Conservation (phyloP, 2,329 filamentous ascomycete genomes). For the Pseudocercospora musae region DNA sequence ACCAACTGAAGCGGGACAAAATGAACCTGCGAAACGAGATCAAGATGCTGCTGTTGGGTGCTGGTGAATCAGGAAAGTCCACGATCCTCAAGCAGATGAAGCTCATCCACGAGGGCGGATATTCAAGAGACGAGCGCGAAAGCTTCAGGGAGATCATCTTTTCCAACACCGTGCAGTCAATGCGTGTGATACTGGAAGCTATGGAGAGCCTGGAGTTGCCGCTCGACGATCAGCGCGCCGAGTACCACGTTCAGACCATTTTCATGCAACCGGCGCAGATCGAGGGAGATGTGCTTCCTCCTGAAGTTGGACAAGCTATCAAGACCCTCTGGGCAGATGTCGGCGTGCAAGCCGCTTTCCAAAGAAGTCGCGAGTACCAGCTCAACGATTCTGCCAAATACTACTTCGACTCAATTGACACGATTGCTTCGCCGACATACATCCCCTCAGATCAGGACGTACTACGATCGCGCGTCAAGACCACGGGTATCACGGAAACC, state of each 20-base stretch:
- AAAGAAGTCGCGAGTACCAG: constrained; percentile 92
- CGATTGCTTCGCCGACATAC: constrained; percentile 87
- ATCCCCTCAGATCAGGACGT: constrained; percentile 95
- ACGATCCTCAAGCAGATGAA: constrained; percentile 98
- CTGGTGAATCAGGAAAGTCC: constrained; percentile 96
- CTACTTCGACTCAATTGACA: constrained; percentile 93
- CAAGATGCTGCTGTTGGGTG: constrained; percentile 98
- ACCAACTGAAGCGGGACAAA: constrained; percentile 96
- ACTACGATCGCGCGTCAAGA: constrained; percentile 93
- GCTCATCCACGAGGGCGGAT: constrained; percentile 97
- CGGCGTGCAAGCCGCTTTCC: constrained; percentile 92
- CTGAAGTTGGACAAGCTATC: constrained; percentile 89
- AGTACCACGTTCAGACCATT: constrained; percentile 97
- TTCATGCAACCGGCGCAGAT: constrained; percentile 98
- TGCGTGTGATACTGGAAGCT: constrained; percentile 67
- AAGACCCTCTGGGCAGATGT: constrained; percentile 89
- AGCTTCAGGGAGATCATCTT: constrained; percentile 71
- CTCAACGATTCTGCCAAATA: constrained; percentile 96
- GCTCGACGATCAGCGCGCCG: constrained; percentile 84
- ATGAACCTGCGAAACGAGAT: constrained; percentile 99
- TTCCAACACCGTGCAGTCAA: constrained; percentile 68
- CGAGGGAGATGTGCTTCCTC: constrained; percentile 89
- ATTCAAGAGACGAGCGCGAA: constrained; percentile 81
- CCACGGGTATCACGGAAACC: constrained; percentile 94
- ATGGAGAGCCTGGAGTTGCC: constrained; percentile 73